Conservation (phyloP, 768 basidiomycete species). For the Lentinula lateritia region DNA sequence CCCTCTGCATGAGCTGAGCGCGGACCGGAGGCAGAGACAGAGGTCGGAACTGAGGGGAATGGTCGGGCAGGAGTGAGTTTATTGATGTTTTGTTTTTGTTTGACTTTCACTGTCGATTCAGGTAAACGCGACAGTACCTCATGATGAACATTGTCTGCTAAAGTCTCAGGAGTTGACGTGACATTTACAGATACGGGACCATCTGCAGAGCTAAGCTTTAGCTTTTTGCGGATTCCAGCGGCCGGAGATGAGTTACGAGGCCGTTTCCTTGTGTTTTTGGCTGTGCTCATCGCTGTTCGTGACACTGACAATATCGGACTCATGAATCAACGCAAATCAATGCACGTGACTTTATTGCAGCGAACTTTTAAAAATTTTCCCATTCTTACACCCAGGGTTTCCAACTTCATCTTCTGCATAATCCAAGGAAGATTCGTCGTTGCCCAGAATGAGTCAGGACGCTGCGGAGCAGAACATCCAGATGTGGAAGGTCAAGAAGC, state of each 20-base stretch:
- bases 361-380: background rate
- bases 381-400: too few species aligned
- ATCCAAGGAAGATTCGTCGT: conserved; percentile 9
- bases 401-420: conserved; percentile 2
- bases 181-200: background rate
- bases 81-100: conserved; percentile 32
- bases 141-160: background rate
- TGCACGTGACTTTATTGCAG: background rate
- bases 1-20: conserved; percentile 75
- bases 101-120: conserved; percentile 14
- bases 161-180: background rate
- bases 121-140: background rate
- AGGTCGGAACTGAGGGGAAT: conserved; percentile 67
- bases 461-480: conserved; percentile 91
- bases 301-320: background rate
- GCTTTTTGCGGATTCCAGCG: background rate
- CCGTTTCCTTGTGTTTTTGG: background rate
- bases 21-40: conserved; percentile 78
- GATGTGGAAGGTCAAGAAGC: conserved; percentile 99
- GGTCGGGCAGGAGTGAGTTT: conserved; percentile 73
- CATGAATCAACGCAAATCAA: background rate
- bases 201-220: background rate
- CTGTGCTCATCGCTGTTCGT: background rate
- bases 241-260: background rate
- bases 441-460: conserved; percentile 73